phyloP scores from a whole-genome alignment of 192 early-diverging fungal species.

The Piromyces sp. region DNA sequence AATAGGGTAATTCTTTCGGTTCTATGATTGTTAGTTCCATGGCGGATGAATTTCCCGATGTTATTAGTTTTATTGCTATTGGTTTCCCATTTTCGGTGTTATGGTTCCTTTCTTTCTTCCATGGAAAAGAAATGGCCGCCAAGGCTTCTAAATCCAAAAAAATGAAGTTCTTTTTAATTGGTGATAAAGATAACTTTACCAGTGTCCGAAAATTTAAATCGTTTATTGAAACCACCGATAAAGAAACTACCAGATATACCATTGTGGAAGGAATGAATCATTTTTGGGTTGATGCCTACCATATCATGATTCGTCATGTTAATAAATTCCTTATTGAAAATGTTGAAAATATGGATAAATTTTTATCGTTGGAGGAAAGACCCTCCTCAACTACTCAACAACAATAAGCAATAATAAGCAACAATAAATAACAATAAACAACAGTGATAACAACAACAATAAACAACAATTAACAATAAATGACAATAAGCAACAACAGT shows the following conservation, averaged over 20 bases:
- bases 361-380: background rate
- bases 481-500: too few species aligned
- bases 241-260: background rate
- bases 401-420: too few species aligned
- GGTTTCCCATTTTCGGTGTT: background rate
- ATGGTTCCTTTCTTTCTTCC: background rate
- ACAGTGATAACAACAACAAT: too few species aligned
- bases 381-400: too few species aligned
- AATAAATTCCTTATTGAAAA: background rate
- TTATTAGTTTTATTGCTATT: background rate
- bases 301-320: background rate
- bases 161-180: background rate
- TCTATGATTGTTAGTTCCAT: background rate
- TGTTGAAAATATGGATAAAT: background rate
- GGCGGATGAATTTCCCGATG: background rate
- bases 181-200: background rate
- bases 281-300: background rate
- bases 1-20: background rate
- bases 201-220: background rate
- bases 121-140: background rate
- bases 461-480: too few species aligned
- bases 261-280: background rate
- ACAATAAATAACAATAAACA: too few species aligned
- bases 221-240: background rate
- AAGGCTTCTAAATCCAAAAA: background rate